Evolutionary conservation across 176 grass and related monocot genomes (phyloP).

Genomic region (Avena atlantica): DNA sequence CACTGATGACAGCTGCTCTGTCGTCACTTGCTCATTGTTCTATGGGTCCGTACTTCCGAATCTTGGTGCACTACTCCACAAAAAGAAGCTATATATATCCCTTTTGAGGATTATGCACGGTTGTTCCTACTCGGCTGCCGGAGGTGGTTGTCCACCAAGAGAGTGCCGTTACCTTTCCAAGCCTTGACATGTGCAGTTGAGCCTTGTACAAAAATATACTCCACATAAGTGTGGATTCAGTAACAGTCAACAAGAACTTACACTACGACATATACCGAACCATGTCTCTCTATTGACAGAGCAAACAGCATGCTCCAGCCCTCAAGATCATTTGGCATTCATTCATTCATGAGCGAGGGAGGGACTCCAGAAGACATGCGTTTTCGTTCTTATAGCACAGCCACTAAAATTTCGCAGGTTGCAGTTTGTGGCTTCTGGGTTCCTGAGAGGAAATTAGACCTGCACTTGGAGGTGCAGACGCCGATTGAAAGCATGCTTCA

Average conservation of each 20-base stretch:
- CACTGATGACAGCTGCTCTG: background rate
- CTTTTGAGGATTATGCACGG: background rate
- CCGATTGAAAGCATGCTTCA: no score
- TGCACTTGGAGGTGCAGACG: no score
- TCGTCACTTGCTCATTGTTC: background rate
- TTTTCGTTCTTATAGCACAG: no score
- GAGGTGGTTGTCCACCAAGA: conserved; percentile 2
- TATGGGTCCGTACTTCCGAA: background rate
- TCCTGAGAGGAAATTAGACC: no score
- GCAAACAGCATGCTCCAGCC: background rate
- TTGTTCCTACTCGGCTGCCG: background rate
- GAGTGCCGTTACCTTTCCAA: background rate
- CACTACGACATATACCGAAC: no score
- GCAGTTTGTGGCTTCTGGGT: no score
- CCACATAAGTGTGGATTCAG: background rate
- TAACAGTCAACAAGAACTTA: no score
- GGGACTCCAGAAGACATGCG: background rate
- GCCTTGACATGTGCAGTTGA: background rate
- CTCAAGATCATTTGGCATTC: background rate
- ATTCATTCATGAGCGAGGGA: background rate
- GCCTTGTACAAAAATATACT: background rate
- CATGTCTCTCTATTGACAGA: background rate
- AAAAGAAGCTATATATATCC: background rate
- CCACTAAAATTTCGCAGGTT: no score
- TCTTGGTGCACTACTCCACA: background rate